A percentile compares a stretch with the other conserved stretches of the same genome.
phyloP scores from a whole-genome alignment of 371 early-diverging fungal species.

The Mortierella sp. region DNA sequence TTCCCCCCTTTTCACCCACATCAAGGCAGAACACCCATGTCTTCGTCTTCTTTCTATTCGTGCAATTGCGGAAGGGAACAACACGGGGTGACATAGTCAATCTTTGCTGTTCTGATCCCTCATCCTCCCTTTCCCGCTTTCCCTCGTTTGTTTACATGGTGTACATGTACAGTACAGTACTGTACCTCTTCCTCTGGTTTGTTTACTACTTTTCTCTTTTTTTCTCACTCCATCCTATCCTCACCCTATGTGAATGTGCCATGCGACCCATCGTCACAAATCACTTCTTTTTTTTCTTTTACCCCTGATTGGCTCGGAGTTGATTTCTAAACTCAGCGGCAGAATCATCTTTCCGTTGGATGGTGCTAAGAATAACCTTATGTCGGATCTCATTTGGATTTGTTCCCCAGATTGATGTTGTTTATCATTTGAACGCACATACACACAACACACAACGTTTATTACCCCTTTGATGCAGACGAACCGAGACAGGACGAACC shows the following conservation, averaged over 20 bases:
- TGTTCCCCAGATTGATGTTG: slow-evolving; percentile 17
- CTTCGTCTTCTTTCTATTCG: neutral
- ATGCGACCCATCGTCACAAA: slow-evolving; percentile 7
- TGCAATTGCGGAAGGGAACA: slow-evolving; percentile 1
- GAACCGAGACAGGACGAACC: neutral
- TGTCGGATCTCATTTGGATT: slow-evolving; percentile 16
- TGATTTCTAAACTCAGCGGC: slow-evolving; percentile 5
- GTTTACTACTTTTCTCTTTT: neutral
- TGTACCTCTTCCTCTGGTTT: neutral
- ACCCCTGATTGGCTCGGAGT: neutral
- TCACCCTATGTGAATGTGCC: neutral
- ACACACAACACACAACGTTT: neutral
- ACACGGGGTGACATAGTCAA: neutral
- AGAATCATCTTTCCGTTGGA: neutral
- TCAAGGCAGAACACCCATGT: neutral
- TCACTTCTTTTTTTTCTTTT: neutral
- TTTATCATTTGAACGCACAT: neutral
- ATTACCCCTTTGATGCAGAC: neutral
- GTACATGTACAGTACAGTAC: no score
- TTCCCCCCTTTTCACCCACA: neutral
- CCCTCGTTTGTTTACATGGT: neutral
- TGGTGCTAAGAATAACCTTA: neutral
- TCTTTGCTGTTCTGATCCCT: neutral
- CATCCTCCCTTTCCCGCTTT: neutral
- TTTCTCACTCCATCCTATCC: neutral